These are phyloP conservation scores for Scolecobasidium constrictum DNA, from an alignment of 2,329 filamentous ascomycete species.

Conservation along the genomic window DNA sequence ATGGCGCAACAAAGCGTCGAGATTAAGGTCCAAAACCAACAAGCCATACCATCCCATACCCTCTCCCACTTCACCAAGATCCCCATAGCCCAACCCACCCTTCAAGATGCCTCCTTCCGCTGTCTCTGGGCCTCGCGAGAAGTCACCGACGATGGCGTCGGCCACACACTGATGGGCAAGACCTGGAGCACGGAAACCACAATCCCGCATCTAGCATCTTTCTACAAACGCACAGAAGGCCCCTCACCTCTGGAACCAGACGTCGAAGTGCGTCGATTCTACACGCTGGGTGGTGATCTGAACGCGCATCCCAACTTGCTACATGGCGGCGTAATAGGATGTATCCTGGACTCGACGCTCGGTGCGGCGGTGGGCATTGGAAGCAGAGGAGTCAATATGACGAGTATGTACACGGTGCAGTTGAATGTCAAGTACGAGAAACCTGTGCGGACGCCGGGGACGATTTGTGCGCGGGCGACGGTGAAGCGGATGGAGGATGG, in stretches of 20 bases:
- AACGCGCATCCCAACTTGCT: conserved; percentile 10
- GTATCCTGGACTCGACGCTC: conserved; percentile 9
- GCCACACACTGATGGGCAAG: conserved; percentile 9
- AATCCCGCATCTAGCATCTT: conserved; percentile 4
- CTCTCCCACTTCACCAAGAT: conserved; percentile 8
- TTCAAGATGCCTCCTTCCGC: conserved; percentile 5
- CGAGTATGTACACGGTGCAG: conserved; percentile 9
- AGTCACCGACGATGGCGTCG: conserved; percentile 3
- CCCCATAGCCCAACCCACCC: neutral
- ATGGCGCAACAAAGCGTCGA: conserved; percentile 1
- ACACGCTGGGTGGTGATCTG: conserved; percentile 9
- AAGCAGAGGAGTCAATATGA: neutral
- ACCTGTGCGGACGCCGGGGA: conserved; percentile 9
- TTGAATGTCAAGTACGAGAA: conserved; percentile 10
- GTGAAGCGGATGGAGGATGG: conserved; percentile 3
- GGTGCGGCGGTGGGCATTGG: conserved; percentile 4
- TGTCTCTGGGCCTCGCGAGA: conserved; percentile 2
- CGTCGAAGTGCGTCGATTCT: conserved; percentile 8
- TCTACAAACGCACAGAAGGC: conserved; percentile 2
- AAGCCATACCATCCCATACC: neutral
- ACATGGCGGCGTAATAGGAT: conserved; percentile 9
- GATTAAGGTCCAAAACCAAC: neutral
- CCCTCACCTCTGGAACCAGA: neutral
- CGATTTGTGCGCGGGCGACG: conserved; percentile 8
- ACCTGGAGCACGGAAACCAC: conserved; percentile 9